Conservation (phyloP, 2,329 filamentous ascomycete genomes). For the Aspergillus proliferans region DNA sequence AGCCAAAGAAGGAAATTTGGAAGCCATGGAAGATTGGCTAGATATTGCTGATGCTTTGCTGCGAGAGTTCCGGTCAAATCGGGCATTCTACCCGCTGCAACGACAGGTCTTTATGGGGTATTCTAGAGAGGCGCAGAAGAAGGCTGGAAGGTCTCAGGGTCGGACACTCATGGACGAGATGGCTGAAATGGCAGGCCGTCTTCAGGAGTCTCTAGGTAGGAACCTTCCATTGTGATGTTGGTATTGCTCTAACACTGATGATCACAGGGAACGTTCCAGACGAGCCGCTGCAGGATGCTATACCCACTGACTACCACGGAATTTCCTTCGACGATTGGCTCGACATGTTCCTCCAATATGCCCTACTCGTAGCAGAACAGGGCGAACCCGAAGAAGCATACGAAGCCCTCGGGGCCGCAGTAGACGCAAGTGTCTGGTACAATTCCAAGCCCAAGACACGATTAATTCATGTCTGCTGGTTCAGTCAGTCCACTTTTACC, state of each 20-base stretch:
- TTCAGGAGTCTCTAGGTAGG: conserved; percentile 38
- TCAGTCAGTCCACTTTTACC: conserved; percentile 46
- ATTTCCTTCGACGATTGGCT: conserved; percentile 82
- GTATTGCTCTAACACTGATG: conserved; percentile 8
- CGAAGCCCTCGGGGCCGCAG: conserved; percentile 68
- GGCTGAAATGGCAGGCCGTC: conserved; percentile 39
- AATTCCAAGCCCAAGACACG: conserved; percentile 62
- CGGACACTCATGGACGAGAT: conserved; percentile 37
- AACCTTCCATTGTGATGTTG: not conserved
- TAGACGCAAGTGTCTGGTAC: conserved; percentile 76
- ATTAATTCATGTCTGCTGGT: conserved; percentile 70
- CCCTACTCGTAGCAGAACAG: conserved; percentile 64
- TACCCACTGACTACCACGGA: conserved; percentile 60
- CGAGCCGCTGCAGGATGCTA: conserved; percentile 23
- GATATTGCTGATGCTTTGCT: conserved; percentile 54
- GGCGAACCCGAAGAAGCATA: conserved; percentile 69
- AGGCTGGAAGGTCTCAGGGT: conserved; percentile 29
- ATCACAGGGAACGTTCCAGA: conserved; percentile 16
- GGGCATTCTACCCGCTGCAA: conserved; percentile 53
- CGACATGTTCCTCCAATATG: conserved; percentile 82
- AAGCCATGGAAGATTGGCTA: conserved; percentile 51
- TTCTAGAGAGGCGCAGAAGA: conserved; percentile 35
- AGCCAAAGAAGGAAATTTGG: conserved; percentile 45
- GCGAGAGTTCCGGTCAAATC: conserved; percentile 55
- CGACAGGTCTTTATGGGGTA: conserved; percentile 48